Percentiles rank a stretch among this genome's conserved stretches.
phyloP scores from a whole-genome alignment of 306 rosid species.

The Cicer cuneatum region DNA sequence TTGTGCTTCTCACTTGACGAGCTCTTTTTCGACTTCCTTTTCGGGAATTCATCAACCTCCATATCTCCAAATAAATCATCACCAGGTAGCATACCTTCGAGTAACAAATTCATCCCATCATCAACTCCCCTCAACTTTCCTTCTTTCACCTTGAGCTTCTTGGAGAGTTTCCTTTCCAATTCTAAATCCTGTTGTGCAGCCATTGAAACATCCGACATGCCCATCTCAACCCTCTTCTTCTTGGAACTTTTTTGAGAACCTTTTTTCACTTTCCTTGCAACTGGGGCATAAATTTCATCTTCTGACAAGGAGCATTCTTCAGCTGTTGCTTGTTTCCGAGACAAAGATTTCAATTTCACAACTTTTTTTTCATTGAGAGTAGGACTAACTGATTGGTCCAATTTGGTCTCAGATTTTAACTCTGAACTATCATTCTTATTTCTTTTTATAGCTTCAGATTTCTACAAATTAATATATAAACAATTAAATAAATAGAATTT shows the following conservation, averaged over 20 bases:
- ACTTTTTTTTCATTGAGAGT: constrained; percentile 39
- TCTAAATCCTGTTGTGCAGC: constrained; percentile 69
- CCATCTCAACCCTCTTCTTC: constrained; percentile 57
- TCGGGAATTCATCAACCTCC: constrained; percentile 46
- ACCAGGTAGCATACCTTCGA: constrained; percentile 58
- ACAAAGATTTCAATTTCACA: constrained; percentile 23
- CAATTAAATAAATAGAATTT: not conserved
- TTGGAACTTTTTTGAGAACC: constrained; percentile 36
- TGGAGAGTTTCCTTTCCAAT: constrained; percentile 80
- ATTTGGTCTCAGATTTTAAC: constrained; percentile 35
- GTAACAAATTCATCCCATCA: constrained; percentile 67
- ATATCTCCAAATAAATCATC: constrained; percentile 53
- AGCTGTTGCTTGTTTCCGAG: constrained; percentile 37
- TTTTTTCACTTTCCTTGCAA: constrained; percentile 45
- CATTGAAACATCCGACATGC: constrained; percentile 26
- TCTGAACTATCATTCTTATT: constrained; percentile 30
- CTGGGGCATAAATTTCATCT: constrained; percentile 38
- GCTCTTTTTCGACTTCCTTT: constrained; percentile 49
- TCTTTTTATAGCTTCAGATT: constrained; percentile 45
- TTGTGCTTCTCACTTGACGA: constrained; percentile 46
- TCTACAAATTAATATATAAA: constrained; percentile 41
- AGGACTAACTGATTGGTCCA: constrained; percentile 28
- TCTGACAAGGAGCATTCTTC: constrained; percentile 33
- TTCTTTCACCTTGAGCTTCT: constrained; percentile 81
- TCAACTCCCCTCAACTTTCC: constrained; percentile 78